Evolutionary conservation across 768 basidiomycete species (phyloP).

Genomic region (Austroboletus festivus): DNA sequence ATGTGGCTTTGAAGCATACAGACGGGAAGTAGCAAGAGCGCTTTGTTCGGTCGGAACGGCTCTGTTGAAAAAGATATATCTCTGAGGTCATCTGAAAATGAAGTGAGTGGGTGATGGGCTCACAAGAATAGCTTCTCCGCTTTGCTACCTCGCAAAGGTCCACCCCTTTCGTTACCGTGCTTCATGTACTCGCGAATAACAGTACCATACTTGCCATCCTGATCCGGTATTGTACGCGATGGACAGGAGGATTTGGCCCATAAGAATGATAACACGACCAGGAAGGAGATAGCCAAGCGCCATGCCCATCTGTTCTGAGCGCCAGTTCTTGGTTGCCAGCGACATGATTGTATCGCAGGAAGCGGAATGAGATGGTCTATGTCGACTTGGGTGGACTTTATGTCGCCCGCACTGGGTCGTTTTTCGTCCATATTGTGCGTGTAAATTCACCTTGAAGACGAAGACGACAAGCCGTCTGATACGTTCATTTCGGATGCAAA

Average conservation of each 20-base stretch:
- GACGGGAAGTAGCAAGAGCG: constrained; percentile 49
- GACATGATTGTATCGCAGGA: constrained; percentile 14
- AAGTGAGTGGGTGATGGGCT: constrained; percentile 12
- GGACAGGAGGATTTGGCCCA: constrained; percentile 7
- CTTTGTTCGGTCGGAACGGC: constrained; percentile 49
- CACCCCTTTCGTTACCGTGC: constrained; percentile 11
- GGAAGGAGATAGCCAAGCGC: constrained; percentile 6
- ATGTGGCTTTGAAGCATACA: constrained; percentile 54
- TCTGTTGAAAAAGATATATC: constrained; percentile 27
- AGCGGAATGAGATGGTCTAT: constrained; percentile 12
- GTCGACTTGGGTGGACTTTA: background rate
- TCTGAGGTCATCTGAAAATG: background rate
- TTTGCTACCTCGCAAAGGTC: constrained; percentile 30
- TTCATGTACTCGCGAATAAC: constrained; percentile 18
- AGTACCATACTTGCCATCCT: constrained; percentile 11
- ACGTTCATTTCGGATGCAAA: no score
- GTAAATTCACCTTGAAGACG: no score
- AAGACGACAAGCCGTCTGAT: no score
- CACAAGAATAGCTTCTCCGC: constrained; percentile 48
- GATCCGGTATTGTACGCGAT: constrained; percentile 1
- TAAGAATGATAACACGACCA: constrained; percentile 15
- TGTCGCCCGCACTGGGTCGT: background rate
- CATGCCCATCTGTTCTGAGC: constrained; percentile 15
- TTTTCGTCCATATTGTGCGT: constrained; percentile 28
- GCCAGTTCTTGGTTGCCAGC: background rate